Evolutionary conservation across 495 filamentous ascomycete genomes (phyloP), one percentile per base, ranked within the genome.

Genomic region (Talaromyces liani): DNA sequence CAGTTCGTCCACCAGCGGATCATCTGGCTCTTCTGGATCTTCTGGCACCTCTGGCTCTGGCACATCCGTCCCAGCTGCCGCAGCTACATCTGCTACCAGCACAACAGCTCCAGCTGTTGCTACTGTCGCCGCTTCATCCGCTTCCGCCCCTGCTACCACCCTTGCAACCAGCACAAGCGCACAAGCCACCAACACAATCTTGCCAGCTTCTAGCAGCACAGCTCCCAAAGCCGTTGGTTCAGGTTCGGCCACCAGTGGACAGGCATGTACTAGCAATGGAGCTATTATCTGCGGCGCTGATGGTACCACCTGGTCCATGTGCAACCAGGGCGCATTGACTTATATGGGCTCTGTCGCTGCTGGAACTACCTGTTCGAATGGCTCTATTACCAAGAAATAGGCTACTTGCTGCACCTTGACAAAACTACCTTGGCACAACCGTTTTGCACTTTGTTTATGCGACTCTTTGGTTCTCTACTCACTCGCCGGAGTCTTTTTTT

Each of bases 381-480:
- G 78, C 5, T 63, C 41, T 9, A 79, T 79, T 39, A 25, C 29
- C 25, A 62, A 65, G 53, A 22, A 29, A 20, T 62, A 65, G 22
- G 2, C n/a, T 56, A 12, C 25, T 58, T 20, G 10, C 18, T 58
- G 3, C 27, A 20, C 6, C 18, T 24, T 7, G 16, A 16, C 10
- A 41, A 41, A 41, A 41, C 36, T 41, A 6, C 12, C 36, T 39
- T 4, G 14, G 16, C 36, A 41, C 36, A 41, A 41, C 12, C 12
- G 29, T 6, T 55, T 7, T 29, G 54, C 24, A 31, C 29, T 27
- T 90, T 67, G 81, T 82, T 57, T 88, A 87, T 9, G n/a, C 12
- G 22, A 56, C 77, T 91, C 25, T 72, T 27, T 91, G 4, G 79
- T 77, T 88, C 86, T 0, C 80, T 92, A 58, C 68, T 91, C 24